Evolutionary conservation across 495 filamentous ascomycete genomes (phyloP), one percentile per base, ranked within the genome.

Genomic region (Lepidopterella palustris): DNA sequence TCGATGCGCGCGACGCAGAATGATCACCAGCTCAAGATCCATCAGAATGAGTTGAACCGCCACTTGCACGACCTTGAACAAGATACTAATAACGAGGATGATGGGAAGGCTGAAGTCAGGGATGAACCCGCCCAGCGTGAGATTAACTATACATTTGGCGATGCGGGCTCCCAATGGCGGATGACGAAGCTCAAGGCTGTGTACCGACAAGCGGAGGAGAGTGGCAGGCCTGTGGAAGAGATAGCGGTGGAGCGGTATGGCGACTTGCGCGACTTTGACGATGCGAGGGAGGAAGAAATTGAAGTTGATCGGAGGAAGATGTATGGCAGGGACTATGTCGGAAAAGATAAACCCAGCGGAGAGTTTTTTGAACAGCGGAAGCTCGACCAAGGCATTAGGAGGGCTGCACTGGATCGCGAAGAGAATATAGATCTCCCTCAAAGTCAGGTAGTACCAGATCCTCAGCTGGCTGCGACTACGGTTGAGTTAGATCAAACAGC

Each of bases 171-270:
- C 18, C 80, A 87, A 61, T 99, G 95, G 92, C 84, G 93, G 47
- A 97, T 97, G 92, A 92, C 85, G 29, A 96, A 89, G 69, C 80
- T 99, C 26, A 90, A 87, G 64, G 87, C 85, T 5, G 86, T 96
- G 18, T 96, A 95, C 74, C 81, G 85, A 52, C 82, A 85, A 56
- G 86, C 89, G 0, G 80, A 95, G 64, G 85, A 92, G 67, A 84
- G 76, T 9, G 85, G 85, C 2, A 78, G 77, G 53, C 39, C 81
- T 5, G 76, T 93, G 18, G 92, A 97, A 25, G 88, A 91, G 26
- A 75, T 96, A 55, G 93, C 93, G 1, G 59, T 86, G 25, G 86
- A 95, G 64, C 78, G 88, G 53, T 96, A 87, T 69, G 95, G 92
- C 11, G 83, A 84, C 65, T 71, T 99, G 21, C 81, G 85, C 24